Evolutionary conservation across 345 rosid genomes (phyloP).

Genomic region (Salix koriyanagi): DNA sequence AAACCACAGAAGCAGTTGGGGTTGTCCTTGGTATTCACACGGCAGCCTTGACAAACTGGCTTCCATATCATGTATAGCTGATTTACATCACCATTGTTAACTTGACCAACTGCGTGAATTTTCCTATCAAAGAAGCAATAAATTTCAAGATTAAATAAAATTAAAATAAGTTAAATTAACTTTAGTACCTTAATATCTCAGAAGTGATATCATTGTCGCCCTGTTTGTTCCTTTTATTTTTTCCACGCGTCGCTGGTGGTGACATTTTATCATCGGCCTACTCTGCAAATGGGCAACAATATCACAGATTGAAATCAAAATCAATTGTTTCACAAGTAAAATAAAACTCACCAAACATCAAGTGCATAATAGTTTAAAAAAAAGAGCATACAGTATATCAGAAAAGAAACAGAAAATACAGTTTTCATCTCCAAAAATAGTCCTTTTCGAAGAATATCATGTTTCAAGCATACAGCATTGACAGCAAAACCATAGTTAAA

Average conservation of each 20-base stretch:
- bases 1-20: constrained; percentile 94
- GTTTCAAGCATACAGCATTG: neutral
- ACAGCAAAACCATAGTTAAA: too few relatives aligned
- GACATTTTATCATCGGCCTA: constrained; percentile 51
- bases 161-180: too few relatives aligned
- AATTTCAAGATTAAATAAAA: too few relatives aligned
- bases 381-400: neutral
- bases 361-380: neutral
- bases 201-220: constrained; percentile 44
- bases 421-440: neutral
- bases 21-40: constrained; percentile 81
- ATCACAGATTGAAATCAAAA: neutral
- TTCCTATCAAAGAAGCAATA: constrained; percentile 43
- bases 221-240: constrained; percentile 58
- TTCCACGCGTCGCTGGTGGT: constrained; percentile 65
- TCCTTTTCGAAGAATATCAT: neutral
- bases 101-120: constrained; percentile 59
- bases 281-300: constrained; percentile 14
- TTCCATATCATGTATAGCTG: constrained; percentile 68
- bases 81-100: constrained; percentile 57
- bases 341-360: neutral
- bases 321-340: neutral
- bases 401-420: neutral
- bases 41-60: constrained; percentile 91
- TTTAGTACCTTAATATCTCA: constrained; percentile 47